A percentile compares a stretch with the other conserved stretches of the same genome.
Conservation (phyloP, 2,329 filamentous ascomycete genomes). For the Nothophaeocryptopus gaeumannii region DNA sequence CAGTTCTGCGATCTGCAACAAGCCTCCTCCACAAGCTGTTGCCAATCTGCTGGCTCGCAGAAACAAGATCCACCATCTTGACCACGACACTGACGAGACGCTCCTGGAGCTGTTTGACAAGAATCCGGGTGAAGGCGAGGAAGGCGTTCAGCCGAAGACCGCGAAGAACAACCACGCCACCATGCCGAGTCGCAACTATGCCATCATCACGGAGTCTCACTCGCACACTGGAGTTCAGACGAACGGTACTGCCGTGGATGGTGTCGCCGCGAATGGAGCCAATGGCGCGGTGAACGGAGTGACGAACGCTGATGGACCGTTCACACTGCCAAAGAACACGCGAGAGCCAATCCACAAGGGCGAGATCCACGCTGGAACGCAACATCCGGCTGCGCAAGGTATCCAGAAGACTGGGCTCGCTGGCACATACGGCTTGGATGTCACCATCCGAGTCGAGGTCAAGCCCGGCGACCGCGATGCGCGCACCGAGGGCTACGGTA, state of each 20-base stretch:
- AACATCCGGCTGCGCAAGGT: constrained; percentile 66
- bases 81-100: constrained; percentile 62
- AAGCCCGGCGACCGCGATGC: constrained; percentile 43
- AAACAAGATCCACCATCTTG: constrained; percentile 65
- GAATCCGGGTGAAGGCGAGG: constrained; percentile 48
- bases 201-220: constrained; percentile 57
- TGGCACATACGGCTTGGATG: constrained; percentile 46
- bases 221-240: constrained; percentile 27
- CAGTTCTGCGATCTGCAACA: constrained; percentile 65
- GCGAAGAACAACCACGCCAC: constrained; percentile 76
- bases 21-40: constrained; percentile 62
- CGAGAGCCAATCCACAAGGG: constrained; percentile 71
- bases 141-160: constrained; percentile 58
- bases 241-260: constrained; percentile 21
- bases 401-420: constrained; percentile 42
- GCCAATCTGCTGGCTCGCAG: constrained; percentile 62
- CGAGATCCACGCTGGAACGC: constrained; percentile 74
- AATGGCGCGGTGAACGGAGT: constrained; percentile 18
- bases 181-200: constrained; percentile 69
- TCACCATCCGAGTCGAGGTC: constrained; percentile 50
- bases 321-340: constrained; percentile 50
- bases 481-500: constrained; percentile 50
- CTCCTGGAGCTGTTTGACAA: constrained; percentile 61
- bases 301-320: constrained; percentile 40
- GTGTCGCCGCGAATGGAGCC: constrained; percentile 26